phyloP scores from a whole-genome alignment of 768 basidiomycete species.

The Leucocoprinus sp. region DNA sequence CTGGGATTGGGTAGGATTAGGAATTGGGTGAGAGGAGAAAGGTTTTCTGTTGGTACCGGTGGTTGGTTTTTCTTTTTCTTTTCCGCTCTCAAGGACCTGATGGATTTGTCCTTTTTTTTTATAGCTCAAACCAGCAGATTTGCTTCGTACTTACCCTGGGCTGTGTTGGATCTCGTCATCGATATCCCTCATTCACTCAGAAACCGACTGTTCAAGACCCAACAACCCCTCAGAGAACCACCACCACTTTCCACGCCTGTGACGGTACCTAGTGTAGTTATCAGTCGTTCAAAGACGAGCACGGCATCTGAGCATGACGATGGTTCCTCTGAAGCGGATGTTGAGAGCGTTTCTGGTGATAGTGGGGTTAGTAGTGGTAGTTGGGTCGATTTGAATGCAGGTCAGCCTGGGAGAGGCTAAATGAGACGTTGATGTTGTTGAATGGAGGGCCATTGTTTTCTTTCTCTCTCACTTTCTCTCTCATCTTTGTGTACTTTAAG shows the following conservation, averaged over 20 bases:
- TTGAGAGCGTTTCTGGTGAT: slow-evolving; percentile 54
- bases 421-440: no score
- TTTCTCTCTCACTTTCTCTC: not conserved
- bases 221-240: slow-evolving; percentile 33
- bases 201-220: slow-evolving; percentile 47
- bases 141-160: slow-evolving; percentile 61
- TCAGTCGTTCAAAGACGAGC: no score
- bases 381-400: slow-evolving; percentile 56
- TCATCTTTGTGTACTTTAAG: no score
- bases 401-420: slow-evolving; percentile 1
- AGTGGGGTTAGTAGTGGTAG: slow-evolving; percentile 44
- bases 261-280: slow-evolving; percentile 14
- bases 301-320: slow-evolving; percentile 31
- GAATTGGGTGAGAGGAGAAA: slow-evolving; percentile 56
- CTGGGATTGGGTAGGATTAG: slow-evolving; percentile 39
- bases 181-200: slow-evolving; percentile 58
- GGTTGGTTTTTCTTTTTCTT: slow-evolving; percentile 35
- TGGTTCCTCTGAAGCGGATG: slow-evolving; percentile 55
- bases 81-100: slow-evolving; percentile 6
- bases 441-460: not conserved
- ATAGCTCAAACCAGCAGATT: slow-evolving; percentile 63
- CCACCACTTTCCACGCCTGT: slow-evolving; percentile 25
- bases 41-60: slow-evolving; percentile 72
- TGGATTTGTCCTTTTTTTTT: no score
- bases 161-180: slow-evolving; percentile 57